phyloP scores from a whole-genome alignment of 768 basidiomycete genomes.

The Pluteus cervinus region DNA sequence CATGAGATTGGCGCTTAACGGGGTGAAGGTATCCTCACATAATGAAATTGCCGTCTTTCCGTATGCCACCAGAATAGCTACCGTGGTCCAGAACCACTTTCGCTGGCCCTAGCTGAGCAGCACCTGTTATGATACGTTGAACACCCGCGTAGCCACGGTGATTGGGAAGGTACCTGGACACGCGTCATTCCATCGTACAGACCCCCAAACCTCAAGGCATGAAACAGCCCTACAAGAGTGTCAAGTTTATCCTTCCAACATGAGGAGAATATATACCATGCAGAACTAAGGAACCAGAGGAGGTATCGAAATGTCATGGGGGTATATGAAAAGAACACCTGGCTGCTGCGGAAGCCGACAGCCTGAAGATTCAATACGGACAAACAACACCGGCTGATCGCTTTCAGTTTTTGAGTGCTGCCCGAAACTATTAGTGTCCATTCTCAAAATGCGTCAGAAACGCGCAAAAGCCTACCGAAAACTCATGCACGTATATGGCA shows the following conservation, averaged over 20 bases:
- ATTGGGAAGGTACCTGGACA: slow-evolving; percentile 46
- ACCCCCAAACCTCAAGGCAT: slow-evolving; percentile 45
- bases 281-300: not conserved
- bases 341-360: not conserved
- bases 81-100: slow-evolving; percentile 60
- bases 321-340: too few relatives aligned
- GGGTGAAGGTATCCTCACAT: slow-evolving; percentile 43
- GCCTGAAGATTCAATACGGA: slow-evolving; percentile 15
- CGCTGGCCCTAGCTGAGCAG: slow-evolving; percentile 42
- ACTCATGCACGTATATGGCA: slow-evolving; percentile 86
- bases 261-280: not conserved
- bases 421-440: slow-evolving; percentile 12
- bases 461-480: slow-evolving; percentile 92
- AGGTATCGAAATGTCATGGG: not conserved
- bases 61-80: slow-evolving; percentile 44
- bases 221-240: slow-evolving; percentile 19
- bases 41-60: slow-evolving; percentile 51
- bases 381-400: not conserved
- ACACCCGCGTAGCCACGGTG: slow-evolving; percentile 8
- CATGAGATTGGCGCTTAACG: slow-evolving; percentile 4
- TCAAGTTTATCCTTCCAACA: not conserved
- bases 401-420: slow-evolving; percentile 8
- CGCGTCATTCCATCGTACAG: slow-evolving; percentile 64
- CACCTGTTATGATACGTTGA: slow-evolving; percentile 17
- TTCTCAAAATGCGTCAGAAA: slow-evolving; percentile 78